phyloP scores from a whole-genome alignment of 208 protist genomes.

The Crithidia sp. region DNA sequence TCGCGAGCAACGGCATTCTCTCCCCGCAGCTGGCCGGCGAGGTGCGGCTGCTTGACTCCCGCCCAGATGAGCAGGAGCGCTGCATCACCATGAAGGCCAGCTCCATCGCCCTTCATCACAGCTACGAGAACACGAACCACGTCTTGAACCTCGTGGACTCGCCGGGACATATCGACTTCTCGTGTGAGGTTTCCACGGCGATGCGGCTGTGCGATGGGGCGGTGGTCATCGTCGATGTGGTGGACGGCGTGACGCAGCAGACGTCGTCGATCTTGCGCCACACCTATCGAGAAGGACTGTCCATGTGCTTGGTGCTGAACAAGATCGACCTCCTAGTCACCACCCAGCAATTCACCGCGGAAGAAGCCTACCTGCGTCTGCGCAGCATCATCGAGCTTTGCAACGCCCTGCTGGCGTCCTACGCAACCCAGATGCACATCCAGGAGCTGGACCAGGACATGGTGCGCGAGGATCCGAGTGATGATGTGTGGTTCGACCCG shows the following conservation, averaged over 20 bases:
- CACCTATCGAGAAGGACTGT: conserved; percentile 95
- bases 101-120: conserved; percentile 95
- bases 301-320: conserved; percentile 97
- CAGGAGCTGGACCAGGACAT: conserved; percentile 83
- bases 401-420: conserved; percentile 87
- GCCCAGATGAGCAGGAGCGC: conserved; percentile 97
- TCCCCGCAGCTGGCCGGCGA: conserved; percentile 96
- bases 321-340: conserved; percentile 98
- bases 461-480: conserved; percentile 76
- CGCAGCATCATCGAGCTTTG: conserved; percentile 95
- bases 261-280: conserved; percentile 95
- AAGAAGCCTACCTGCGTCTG: conserved; percentile 93
- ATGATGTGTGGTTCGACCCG: conserved; percentile 96
- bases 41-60: conserved; percentile 97
- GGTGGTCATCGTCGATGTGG: conserved; percentile 98
- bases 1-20: conserved; percentile 98
- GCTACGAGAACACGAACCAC: conserved; percentile 58
- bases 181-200: conserved; percentile 97
- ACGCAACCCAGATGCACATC: conserved; percentile 84
- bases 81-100: conserved; percentile 99
- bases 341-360: conserved; percentile 91
- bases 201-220: conserved; percentile 97
- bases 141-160: conserved; percentile 99
- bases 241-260: conserved; percentile 98
- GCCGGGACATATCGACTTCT: conserved; percentile 99